Evolutionary conservation across 163 green algal genomes (phyloP), one percentile per base, ranked within the genome.

Genomic region (Chlorella variabilis): DNA sequence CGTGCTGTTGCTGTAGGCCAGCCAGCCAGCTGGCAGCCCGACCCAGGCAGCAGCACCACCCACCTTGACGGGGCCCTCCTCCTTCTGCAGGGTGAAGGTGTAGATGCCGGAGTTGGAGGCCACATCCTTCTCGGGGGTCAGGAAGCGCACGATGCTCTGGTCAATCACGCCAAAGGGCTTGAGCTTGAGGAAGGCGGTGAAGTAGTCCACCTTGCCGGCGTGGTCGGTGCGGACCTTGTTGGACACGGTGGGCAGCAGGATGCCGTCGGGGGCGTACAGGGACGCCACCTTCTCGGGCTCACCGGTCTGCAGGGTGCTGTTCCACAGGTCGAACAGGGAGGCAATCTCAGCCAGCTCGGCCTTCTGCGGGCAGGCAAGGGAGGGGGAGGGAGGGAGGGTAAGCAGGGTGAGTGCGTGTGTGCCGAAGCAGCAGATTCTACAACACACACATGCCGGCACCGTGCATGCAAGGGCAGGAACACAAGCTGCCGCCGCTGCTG

Each of bases 131-230:
- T 67, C 59, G 59, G 59, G 54, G 27, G 59, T 67, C n/a, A 67
- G 59, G 59, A 67, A 67, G 59, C 59, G 59, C 59, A 67, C 59
- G 38, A 67, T 39, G 59, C 59, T 67, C n/a, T 67, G n/a, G 59
- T 67, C 59, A 18, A 67, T 67, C n/a, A 38, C 29, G 59, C 59
- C 59, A 38, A 67, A 67, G 27, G 59, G 59, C 59, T 67, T 67
- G 7, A 67, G 59, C 29, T 67, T 9, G n/a, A 67, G 59, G 59
- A 67, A 67, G 59, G n/a, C 15, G 59, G 59, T 67, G 59, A 67
- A 67, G 59, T 67, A 67, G 59, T 67, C 59, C 8, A 67, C 59
- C 59, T 67, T 67, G 59, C 59, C 59, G 29, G 59, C 59, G 29
- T 67, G 59, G 59, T 67, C 59, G 7, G 59, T 36, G 59, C 59